Evolutionary conservation across 202 grass and related monocot species (phyloP), one percentile per base, ranked within the genome.

Genomic region (Setaria viridis): DNA sequence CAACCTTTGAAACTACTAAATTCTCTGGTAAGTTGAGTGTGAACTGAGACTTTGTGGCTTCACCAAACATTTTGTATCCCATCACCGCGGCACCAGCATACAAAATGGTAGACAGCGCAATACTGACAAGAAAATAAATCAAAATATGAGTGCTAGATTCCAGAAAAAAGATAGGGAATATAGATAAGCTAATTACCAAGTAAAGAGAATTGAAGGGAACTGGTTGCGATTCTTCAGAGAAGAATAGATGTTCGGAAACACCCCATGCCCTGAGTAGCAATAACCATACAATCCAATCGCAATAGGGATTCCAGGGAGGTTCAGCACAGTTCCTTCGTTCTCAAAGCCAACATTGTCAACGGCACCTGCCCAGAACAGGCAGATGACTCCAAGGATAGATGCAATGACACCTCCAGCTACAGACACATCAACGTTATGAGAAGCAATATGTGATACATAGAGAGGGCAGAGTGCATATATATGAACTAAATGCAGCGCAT

Each of bases 231-330:
- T 92, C 86, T 92, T 98, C 20, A 95, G 80, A 80, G 95, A 98
- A 62, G 93, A 91, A 74, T 95, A 98, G 57, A 98, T 98, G 84
- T 98, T 98, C 29, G 95, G 95, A 85, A 98, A 98, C 51, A 98
- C 90, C 37, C 93, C 95, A 69, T 98, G 95, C 9, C 93, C 91
- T 35, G 95, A 98, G 81, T 91, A 98, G 84, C 91, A 88, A 34
- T 92, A 98, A 51, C 93, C 95, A 85, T 94, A 98, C 55, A 98
- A 55, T 72, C 95, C 95, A 84, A 98, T 89, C 3, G 95, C 91
- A 63, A 98, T 98, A 32, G 95, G 97, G 67, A 96, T 91, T 11
- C 97, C 85, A 46, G 88, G 87, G 62, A 99, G 66, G 68, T 94
- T 91, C 54, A 99, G 17, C 20, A 57, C 37, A 48, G 88, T 87